Conservation (phyloP, 257 asterid species). For the Rubia yunnanensis region DNA sequence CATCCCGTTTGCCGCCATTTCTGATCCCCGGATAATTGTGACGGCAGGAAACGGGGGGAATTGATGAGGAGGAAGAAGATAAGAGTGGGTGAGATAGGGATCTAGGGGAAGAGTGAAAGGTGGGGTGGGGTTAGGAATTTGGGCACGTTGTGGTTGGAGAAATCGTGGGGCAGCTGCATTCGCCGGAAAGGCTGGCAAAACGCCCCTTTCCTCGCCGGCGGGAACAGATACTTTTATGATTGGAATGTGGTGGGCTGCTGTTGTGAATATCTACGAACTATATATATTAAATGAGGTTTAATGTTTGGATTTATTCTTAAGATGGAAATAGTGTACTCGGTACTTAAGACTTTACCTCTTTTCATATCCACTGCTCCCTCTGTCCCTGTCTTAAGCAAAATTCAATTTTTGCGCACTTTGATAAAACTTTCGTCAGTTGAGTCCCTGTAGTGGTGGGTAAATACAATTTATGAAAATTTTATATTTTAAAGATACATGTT, state of each 20-base stretch:
- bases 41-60: background rate
- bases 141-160: conserved; percentile 4
- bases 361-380: too few species aligned
- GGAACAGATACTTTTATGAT: background rate
- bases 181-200: background rate
- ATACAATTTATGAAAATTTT: too few species aligned
- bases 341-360: too few species aligned
- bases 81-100: background rate
- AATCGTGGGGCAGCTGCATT: background rate
- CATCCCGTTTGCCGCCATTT: conserved; percentile 13
- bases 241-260: background rate
- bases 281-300: background rate
- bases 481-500: too few species aligned
- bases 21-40: background rate
- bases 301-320: background rate
- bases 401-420: too few species aligned
- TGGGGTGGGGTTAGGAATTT: conserved; percentile 9
- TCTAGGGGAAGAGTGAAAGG: background rate
- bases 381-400: too few species aligned
- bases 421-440: too few species aligned
- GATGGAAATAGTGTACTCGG: background rate
- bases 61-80: background rate
- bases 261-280: background rate
- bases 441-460: too few species aligned
- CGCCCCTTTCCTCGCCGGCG: background rate